A percentile compares a stretch with the other conserved stretches of the same genome.
Evolutionary conservation across 495 filamentous ascomycete species (phyloP).

Genomic region (Hypoxylon intermedium): DNA sequence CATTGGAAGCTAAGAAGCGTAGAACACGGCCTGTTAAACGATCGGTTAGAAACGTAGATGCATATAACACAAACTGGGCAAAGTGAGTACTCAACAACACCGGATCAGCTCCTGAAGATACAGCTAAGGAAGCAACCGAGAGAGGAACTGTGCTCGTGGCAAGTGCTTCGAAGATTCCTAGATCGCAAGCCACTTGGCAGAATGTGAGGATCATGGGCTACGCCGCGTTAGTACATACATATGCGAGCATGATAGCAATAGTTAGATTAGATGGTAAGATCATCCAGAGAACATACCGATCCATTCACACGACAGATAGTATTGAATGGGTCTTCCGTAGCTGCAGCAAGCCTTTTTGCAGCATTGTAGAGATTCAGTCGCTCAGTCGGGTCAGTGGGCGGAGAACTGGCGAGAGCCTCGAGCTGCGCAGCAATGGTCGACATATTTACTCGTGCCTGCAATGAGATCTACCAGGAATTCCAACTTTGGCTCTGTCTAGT

Average conservation of each 20-base stretch:
- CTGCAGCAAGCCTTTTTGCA: neutral
- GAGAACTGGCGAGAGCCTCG: neutral
- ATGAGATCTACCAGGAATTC: no score
- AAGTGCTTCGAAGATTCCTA: slow-evolving; percentile 45
- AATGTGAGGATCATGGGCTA: slow-evolving; percentile 23
- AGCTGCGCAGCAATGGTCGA: neutral
- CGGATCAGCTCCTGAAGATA: slow-evolving; percentile 37
- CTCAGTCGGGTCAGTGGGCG: neutral
- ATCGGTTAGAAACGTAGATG: neutral
- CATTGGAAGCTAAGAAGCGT: slow-evolving; percentile 52
- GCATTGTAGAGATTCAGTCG: slow-evolving; percentile 3
- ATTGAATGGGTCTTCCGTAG: slow-evolving; percentile 2
- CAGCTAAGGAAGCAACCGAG: slow-evolving; percentile 37
- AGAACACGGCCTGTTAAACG: slow-evolving; percentile 49
- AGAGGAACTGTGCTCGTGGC: slow-evolving; percentile 33
- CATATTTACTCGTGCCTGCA: neutral
- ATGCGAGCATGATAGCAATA: no score
- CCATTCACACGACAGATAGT: slow-evolving; percentile 3
- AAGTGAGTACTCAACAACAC: slow-evolving; percentile 39
- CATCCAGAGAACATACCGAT: neutral
- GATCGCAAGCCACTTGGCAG: slow-evolving; percentile 42
- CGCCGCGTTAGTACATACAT: neutral
- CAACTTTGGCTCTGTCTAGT: no score
- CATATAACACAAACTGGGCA: slow-evolving; percentile 1
- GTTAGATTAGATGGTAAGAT: no score